Evolutionary conservation across 139 green algal genomes (phyloP), one percentile per base, ranked within the genome.

Genomic region (Chlamydomonas asymmetrica): DNA sequence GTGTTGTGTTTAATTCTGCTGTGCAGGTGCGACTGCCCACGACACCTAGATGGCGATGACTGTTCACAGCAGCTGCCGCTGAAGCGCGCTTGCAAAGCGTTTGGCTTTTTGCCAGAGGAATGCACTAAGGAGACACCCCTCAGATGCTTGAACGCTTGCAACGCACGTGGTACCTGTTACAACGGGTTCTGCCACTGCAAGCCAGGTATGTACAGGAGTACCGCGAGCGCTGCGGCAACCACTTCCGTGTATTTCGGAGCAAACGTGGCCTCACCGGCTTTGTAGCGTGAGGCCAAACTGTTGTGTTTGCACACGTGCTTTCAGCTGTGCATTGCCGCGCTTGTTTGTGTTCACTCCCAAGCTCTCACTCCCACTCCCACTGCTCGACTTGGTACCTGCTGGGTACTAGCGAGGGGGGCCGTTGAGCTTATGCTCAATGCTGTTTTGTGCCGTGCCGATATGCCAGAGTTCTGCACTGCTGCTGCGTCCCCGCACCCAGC

Each of bases 11-110:
- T n/a, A n/a, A n/a, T n/a, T n/a, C n/a, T n/a, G n/a, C n/a, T n/a
- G n/a, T n/a, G n/a, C 78, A 84, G 78, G 60, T 84, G 78, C 31
- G 78, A 84, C 49, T 84, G 78, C 37, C 78, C 66, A 0, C 71
- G 78, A 8, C 75, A 84, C 37, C 41, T 38, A 5, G n/a, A 4
- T 5, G 71, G 71, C 13, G 49, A 22, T 59, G 32, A 73, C 66
- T 57, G 78, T 59, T 34, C 29, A 25, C 10, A 75, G 50, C 56
- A 65, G 64, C 34, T 62, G 49, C 20, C 59, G 29, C 61, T 63
- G 5, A 63, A 10, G 18, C 78, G 43, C 13, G 23, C n/a, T 25
- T 79, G 70, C 41, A 59, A 39, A 56, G 32, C 63, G 40, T 63
- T 57, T 9, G 71, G 71, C 32, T 74, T 76, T 18, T 34, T 41